Conservation (phyloP, 352 stramenopile genomes). For the Pythium utonaiense region DNA sequence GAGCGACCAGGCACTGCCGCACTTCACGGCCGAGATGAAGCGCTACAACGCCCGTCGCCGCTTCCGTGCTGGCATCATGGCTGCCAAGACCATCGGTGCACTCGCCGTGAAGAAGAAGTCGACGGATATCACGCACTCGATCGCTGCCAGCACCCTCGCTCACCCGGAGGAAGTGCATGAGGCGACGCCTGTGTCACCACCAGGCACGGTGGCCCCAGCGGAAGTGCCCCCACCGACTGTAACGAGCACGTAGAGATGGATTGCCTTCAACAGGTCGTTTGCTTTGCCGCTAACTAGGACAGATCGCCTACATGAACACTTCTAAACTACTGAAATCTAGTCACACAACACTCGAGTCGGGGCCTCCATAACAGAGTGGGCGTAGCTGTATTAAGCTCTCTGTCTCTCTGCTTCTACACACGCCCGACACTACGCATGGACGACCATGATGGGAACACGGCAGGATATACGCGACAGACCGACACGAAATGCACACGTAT, state of each 20-base stretch:
- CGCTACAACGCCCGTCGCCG: slow-evolving; percentile 80
- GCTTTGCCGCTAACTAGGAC: neutral
- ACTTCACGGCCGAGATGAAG: slow-evolving; percentile 90
- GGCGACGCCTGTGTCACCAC: slow-evolving; percentile 19
- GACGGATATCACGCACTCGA: slow-evolving; percentile 32
- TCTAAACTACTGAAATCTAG: slow-evolving; percentile 1
- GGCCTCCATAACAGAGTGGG: neutral
- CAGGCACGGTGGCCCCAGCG: slow-evolving; percentile 6
- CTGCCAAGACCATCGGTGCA: slow-evolving; percentile 65
- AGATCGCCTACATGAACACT: neutral
- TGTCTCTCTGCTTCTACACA: neutral
- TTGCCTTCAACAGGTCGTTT: no score
- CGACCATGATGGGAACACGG: neutral
- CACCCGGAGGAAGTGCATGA: slow-evolving; percentile 20
- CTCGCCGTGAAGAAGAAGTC: slow-evolving; percentile 47
- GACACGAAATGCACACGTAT: neutral
- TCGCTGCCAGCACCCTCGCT: slow-evolving; percentile 8
- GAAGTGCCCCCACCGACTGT: slow-evolving; percentile 13
- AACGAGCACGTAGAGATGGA: neutral
- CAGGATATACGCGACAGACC: neutral
- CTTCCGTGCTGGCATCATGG: slow-evolving; percentile 80
- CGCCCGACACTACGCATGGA: neutral
- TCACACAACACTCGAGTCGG: no score
- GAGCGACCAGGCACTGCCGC: slow-evolving; percentile 71
- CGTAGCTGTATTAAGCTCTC: neutral